Evolutionary conservation across 2,329 filamentous ascomycete species (phyloP), one percentile per base, ranked within the genome.

Genomic region (Aspergillus novoparasiticus): DNA sequence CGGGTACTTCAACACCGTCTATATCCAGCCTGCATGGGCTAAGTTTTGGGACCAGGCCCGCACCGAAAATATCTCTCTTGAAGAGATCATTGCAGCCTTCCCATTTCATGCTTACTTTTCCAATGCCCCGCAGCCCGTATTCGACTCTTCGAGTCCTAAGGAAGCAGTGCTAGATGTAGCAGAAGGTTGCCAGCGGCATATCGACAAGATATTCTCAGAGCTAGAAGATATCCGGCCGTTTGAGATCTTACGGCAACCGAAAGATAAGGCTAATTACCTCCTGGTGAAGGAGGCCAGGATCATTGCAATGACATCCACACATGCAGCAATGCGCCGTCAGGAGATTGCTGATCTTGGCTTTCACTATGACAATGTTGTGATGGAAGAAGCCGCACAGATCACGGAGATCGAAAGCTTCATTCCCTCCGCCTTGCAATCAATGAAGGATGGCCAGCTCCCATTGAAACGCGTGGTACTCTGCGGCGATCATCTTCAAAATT

Each of bases 301-400:
- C 66, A 90, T 99, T 68, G 96, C 95, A 62, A 99, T 99, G 96
- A 99, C 95, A 21, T 96, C 94, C 4, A 99, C 96, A 0, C 95
- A 99, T 77, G 96, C 95, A 5, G 95, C 95, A 1, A 99, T 99
- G 86, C 89, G 93, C 65, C 86, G 94, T 66, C 89, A 92, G 66
- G 94, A 98, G 72, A 98, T 99, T 71, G 90, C 93, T 0, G 85
- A 87, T 19, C 85, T 98, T n/a, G 94, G 94, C 19, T 99, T 99
- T 79, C 92, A 93, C 70, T 99, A 99, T 72, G 94, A 98, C 81
- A 99, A 97, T 68, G 91, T 99, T 14, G 86, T 99, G 59, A 97
- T 99, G 91, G 95, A 99, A 81, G 95, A 99, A 83, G 94, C 95
- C 6, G 95, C 95, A 14, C 95, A 99, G 75, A 94, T 99, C 73